Base-by-base conservation (phyloP, 139 green algal genomes). In the Tetradesmus obliquus region DNA sequence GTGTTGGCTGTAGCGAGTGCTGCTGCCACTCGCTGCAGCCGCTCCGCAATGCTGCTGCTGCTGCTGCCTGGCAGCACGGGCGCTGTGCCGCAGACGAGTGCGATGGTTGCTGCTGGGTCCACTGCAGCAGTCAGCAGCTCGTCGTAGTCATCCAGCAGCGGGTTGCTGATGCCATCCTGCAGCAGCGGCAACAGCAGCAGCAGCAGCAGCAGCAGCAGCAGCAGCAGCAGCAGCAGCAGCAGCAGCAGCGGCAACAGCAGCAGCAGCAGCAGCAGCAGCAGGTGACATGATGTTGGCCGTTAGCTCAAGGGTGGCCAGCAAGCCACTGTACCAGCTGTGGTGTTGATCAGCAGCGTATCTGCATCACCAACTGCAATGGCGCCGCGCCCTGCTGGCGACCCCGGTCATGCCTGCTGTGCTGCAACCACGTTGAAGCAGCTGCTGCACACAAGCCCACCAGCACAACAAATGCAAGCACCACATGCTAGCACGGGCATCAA, bases 1-100 rank as follows among this genome's bases (percentile, higher is more conserved):
- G 76, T 79, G n/a, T 32, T 58, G 5, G 88, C 88, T 80, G 88
- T 86, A 10, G 88, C 88, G 22, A 91, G 24, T 22, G 88, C 88
- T 5, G 84, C 55, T 8, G 76, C 12, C 4, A 84, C 88, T 2
- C 53, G 53, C 81, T 24, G 32, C 12, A 24, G 81, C 53, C 53
- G 53, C 22, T 79, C 45, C 9, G n/a, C 54, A 6, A n/a, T 79
- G 58, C 84, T 89, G 84, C 84, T 79, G 58, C 84, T 89, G 76
- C 76, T 58, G 69, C 69, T 90, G 53, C 15, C 19, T 20, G 51
- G 15, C 17, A 17, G 3, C 54, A 22, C 13, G 3, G 76, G n/a
- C 10, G 88, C 32, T 69, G 62, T 79, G 76, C 76, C 88, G 45
- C 76, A 86, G 8, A 91, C 58, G n/a, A 91, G 57, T 45, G 88